Evolutionary conservation across 164 flowering plant genomes (phyloP).

Genomic region (Tetrastigma voinierianum): DNA sequence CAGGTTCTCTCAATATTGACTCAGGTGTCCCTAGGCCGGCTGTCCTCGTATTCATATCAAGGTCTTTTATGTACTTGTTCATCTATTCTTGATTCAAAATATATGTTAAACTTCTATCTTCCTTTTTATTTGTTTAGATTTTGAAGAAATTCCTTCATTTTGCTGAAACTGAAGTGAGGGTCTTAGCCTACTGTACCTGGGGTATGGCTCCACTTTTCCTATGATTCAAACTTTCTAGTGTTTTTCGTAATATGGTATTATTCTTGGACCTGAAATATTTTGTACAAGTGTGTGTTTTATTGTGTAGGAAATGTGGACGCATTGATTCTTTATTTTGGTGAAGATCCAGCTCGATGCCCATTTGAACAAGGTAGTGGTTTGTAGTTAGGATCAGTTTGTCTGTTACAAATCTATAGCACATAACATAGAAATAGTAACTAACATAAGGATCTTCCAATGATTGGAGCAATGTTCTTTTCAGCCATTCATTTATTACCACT

Average conservation of each 20-base stretch:
- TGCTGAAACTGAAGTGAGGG: conserved; percentile 86
- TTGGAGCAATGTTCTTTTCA: too few species aligned
- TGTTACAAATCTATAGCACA: background rate
- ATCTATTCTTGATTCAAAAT: too few species aligned
- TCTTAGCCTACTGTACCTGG: conserved; percentile 74
- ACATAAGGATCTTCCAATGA: too few species aligned
- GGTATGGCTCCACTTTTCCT: conserved; percentile 38
- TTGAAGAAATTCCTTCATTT: conserved; percentile 53
- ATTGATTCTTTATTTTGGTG: conserved; percentile 83
- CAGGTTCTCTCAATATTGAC: too few species aligned
- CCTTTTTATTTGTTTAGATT: background rate
- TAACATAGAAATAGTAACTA: too few species aligned
- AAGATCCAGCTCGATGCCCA: conserved; percentile 87
- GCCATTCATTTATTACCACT: background rate
- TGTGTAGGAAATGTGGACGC: conserved; percentile 94
- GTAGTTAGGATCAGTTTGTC: background rate
- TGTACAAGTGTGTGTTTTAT: conserved; percentile 8
- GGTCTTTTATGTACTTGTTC: too few species aligned
- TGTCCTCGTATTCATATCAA: too few species aligned
- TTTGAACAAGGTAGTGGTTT: conserved; percentile 89
- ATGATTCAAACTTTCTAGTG: background rate
- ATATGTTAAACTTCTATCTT: background rate
- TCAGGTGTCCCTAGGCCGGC: too few species aligned
- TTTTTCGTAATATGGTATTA: background rate
- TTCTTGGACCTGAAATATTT: conserved; percentile 3